Percentiles rank a stretch among this genome's conserved stretches.
Conservation (phyloP, 2,329 filamentous ascomycete genomes). For the Plectosphaerella sp. region DNA sequence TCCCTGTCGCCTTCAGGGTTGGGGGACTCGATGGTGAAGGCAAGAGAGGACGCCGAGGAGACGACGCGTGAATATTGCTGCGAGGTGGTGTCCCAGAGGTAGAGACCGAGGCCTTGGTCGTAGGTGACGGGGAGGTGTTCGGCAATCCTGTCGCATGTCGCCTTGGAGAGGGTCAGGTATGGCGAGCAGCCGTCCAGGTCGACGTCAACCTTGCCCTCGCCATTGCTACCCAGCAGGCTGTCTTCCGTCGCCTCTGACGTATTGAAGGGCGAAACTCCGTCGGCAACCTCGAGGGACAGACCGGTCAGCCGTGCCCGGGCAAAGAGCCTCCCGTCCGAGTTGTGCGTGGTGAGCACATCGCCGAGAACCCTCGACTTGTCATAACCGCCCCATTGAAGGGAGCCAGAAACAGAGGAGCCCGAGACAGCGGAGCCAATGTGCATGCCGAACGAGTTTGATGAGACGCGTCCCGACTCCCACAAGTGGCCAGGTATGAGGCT, state of each 20-base stretch:
- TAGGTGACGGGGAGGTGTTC: constrained; percentile 29
- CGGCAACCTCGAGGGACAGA: not conserved
- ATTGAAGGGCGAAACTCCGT: not conserved
- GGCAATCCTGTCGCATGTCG: constrained; percentile 34
- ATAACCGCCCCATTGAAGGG: not conserved
- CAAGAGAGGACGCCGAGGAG: constrained; percentile 32
- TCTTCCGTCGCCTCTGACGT: not conserved
- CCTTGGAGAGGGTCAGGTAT: constrained; percentile 14
- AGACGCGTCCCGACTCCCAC: constrained; percentile 15
- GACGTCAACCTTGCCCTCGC: not conserved
- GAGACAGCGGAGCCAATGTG: constrained; percentile 30
- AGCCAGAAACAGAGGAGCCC: not conserved
- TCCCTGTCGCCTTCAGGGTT: constrained; percentile 11
- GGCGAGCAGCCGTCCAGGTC: not conserved
- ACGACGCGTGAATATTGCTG: constrained; percentile 29
- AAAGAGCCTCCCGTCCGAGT: not conserved
- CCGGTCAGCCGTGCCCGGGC: not conserved
- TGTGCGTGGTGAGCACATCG: not conserved
- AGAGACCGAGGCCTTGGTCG: constrained; percentile 28
- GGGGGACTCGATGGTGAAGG: constrained; percentile 31
- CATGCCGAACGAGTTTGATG: constrained; percentile 35
- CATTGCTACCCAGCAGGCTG: not conserved
- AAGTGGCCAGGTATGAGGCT: constrained; percentile 24
- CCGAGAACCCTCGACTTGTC: not conserved
- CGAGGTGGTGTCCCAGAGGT: constrained; percentile 32